Conservation (phyloP, 2,329 filamentous ascomycete species). For the Claviceps digitariae region DNA sequence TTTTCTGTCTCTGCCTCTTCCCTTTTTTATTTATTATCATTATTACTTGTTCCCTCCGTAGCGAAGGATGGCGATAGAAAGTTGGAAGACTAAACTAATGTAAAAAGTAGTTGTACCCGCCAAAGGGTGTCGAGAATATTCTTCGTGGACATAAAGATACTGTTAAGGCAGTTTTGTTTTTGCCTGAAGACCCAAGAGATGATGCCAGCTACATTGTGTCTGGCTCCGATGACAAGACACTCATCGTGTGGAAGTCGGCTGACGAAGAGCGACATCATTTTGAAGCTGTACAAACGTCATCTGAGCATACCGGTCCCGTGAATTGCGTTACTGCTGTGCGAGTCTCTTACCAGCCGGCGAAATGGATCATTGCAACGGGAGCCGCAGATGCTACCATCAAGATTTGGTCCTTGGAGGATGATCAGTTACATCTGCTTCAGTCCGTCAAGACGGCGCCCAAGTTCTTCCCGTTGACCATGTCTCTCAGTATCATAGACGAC, state of each 20-base stretch:
- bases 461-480: slow-evolving; percentile 70
- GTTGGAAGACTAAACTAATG: neutral
- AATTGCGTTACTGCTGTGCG: slow-evolving; percentile 48
- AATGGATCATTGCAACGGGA: slow-evolving; percentile 57
- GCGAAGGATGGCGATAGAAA: neutral
- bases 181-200: slow-evolving; percentile 36
- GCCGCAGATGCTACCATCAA: slow-evolving; percentile 62
- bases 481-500: slow-evolving; percentile 46
- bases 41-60: too few relatives aligned
- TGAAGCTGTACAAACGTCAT: slow-evolving; percentile 35
- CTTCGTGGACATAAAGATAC: slow-evolving; percentile 64
- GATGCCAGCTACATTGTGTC: slow-evolving; percentile 51
- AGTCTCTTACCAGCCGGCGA: slow-evolving; percentile 13
- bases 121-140: slow-evolving; percentile 49
- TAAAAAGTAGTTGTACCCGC: slow-evolving; percentile 19
- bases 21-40: neutral
- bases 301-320: slow-evolving; percentile 59
- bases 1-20: neutral
- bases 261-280: slow-evolving; percentile 13
- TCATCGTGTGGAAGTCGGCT: slow-evolving; percentile 54
- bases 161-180: slow-evolving; percentile 75
- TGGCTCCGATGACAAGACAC: slow-evolving; percentile 66
- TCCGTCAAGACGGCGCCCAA: slow-evolving; percentile 60
- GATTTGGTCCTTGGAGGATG: slow-evolving; percentile 51
- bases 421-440: slow-evolving; percentile 44